Base-by-base conservation (phyloP, 1,139 yeast species). In the Debaryomyces robertsiae region DNA sequence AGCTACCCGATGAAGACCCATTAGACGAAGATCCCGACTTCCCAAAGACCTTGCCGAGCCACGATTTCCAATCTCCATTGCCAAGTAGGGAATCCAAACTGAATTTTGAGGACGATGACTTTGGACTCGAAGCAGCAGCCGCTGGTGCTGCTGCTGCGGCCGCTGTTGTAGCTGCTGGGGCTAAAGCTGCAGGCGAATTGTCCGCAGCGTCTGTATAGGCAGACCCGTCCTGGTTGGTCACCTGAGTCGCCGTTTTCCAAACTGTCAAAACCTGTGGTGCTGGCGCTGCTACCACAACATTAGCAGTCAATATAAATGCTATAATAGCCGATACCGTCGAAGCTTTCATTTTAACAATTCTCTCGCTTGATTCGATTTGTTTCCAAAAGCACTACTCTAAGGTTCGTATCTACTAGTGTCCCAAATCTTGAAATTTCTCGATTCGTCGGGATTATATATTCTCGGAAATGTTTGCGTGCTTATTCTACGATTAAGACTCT, bases 261-360 rank as follows among this genome's bases (percentile, higher is more conserved):
- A 60, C 48, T 6, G 68, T 63, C 15, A 58, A 53, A 16, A 62
- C 44, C 6, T 57, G 57, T 2, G 70, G 69, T 9, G 63, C 65
- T 24, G 65, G 63, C 9, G 60, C 60, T n/a, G 54, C 58, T 6
- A 29, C 43, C 10, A 46, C 54, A 27, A 24, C 27, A 33, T 33
- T 4, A 34, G 34, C 14, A 18, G 31, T 24, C 13, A 36, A 40
- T 23, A 41, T 14, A 15, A 43, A 11, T 6, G 40, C 39, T 24
- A 41, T 19, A 7, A 32, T 31, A 5, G 40, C 16, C 5, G 36
- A 33, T 33, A 33, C 24, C 11, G 36, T 33, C 15, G 30, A 15
- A 16, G 17, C 30, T 13, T 33, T 33, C 36, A 33, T 33, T 6
- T 10, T 33, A 16, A 6, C 25, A 27, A 15, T 22, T 10, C 16